A percentile compares a stretch with the other conserved stretches of the same genome.
These are phyloP conservation scores for Trichoderma arundinaceum DNA, from an alignment of 2,329 filamentous ascomycete species.

Conservation along the genomic window DNA sequence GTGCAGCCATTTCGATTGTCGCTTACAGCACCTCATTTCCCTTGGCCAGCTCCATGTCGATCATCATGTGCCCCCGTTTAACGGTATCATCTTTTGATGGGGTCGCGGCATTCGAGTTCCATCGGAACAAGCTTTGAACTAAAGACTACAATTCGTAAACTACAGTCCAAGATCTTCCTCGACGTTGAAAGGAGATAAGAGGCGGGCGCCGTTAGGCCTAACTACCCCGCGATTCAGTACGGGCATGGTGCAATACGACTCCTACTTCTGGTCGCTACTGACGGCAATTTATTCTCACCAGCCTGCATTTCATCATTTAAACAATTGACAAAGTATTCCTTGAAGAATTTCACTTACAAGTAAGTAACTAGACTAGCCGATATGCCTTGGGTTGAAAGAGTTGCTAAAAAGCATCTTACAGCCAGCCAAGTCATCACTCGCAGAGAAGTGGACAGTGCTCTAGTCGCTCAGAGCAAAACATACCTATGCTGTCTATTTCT, in stretches of 20 bases:
- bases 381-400: too few relatives aligned
- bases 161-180: slow-evolving; percentile 7
- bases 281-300: neutral
- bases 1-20: slow-evolving; percentile 2
- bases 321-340: neutral
- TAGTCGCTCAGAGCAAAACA: neutral
- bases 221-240: neutral
- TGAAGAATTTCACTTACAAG: neutral
- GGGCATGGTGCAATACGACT: neutral
- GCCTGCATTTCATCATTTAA: neutral
- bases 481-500: neutral
- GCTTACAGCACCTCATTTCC: slow-evolving; percentile 13
- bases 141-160: neutral
- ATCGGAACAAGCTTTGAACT: slow-evolving; percentile 20
- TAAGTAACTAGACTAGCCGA: neutral
- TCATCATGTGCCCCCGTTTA: neutral
- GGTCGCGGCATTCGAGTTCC: neutral
- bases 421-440: neutral
- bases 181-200: neutral
- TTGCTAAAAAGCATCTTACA: neutral
- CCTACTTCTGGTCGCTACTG: neutral
- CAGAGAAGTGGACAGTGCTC: neutral
- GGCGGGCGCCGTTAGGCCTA: neutral
- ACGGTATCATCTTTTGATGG: neutral
- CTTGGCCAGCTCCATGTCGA: neutral